Conservation (phyloP, 768 basidiomycete species). For the Naematelia encephala region DNA sequence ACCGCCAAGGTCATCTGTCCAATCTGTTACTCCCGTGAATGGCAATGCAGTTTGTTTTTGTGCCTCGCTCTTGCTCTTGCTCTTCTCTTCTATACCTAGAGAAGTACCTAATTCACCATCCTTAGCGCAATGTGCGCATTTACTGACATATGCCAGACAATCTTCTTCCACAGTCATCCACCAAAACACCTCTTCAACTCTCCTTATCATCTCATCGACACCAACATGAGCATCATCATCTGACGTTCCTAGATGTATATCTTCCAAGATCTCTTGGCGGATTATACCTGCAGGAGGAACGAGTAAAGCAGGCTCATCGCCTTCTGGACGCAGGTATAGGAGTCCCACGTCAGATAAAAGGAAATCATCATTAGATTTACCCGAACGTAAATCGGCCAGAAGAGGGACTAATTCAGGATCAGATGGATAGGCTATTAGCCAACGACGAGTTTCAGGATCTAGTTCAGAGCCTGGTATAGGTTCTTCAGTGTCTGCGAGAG, state of each 20-base stretch:
- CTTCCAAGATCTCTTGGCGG: slow-evolving; percentile 31
- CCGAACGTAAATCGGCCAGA: slow-evolving; percentile 21
- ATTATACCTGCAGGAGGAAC: slow-evolving; percentile 38
- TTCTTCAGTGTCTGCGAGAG: background rate
- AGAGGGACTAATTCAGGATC: slow-evolving; percentile 35
- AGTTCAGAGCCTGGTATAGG: slow-evolving; percentile 6
- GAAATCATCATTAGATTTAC: slow-evolving; percentile 31
- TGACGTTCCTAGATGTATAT: slow-evolving; percentile 23
- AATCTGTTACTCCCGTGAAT: slow-evolving; percentile 21
- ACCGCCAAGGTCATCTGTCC: slow-evolving; percentile 8
- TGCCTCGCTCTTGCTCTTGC: background rate
- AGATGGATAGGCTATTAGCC: slow-evolving; percentile 35
- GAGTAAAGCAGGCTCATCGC: slow-evolving; percentile 22
- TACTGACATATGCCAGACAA: slow-evolving; percentile 19
- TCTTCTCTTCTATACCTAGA: background rate
- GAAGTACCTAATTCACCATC: slow-evolving; percentile 3
- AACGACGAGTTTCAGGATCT: slow-evolving; percentile 36
- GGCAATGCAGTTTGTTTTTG: slow-evolving; percentile 17
- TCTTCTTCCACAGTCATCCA: slow-evolving; percentile 38
- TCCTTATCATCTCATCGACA: slow-evolving; percentile 19
- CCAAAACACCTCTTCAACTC: slow-evolving; percentile 34
- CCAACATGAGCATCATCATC: slow-evolving; percentile 19
- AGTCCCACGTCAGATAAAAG: slow-evolving; percentile 40
- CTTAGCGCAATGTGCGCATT: background rate
- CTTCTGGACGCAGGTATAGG: slow-evolving; percentile 34